phyloP scores from a whole-genome alignment of 2,329 filamentous ascomycete genomes.

The Ceratocystis albifundus region DNA sequence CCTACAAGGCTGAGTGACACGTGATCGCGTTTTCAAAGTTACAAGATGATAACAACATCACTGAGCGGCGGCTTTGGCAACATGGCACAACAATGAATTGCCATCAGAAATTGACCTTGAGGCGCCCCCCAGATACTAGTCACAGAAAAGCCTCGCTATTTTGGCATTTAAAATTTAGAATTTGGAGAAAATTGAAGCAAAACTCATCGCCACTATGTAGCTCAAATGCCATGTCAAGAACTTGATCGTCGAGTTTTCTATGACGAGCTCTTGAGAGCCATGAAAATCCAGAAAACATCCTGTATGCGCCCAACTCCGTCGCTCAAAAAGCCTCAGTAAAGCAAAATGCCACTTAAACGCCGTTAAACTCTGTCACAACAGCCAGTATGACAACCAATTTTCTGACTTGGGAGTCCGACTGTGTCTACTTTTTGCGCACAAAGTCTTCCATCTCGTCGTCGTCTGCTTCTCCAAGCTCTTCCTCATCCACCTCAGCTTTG shows the following conservation, averaged over 20 bases:
- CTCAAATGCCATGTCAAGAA: too few relatives aligned
- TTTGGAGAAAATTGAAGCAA: too few relatives aligned
- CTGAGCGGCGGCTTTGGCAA: background rate
- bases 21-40: slow-evolving; percentile 13
- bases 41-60: background rate
- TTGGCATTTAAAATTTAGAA: background rate
- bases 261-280: background rate
- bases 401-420: background rate
- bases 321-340: background rate
- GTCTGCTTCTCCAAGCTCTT: slow-evolving; percentile 43
- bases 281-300: background rate
- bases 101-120: background rate
- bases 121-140: too few relatives aligned
- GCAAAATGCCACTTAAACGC: background rate
- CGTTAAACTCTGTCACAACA: background rate
- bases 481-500: slow-evolving; percentile 32
- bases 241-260: too few relatives aligned
- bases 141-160: background rate
- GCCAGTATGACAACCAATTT: background rate
- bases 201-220: too few relatives aligned
- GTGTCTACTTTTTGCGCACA: slow-evolving; percentile 31
- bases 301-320: slow-evolving; percentile 3
- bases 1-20: slow-evolving; percentile 22
- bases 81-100: background rate
- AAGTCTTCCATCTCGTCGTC: slow-evolving; percentile 38